Evolutionary conservation across 2,329 filamentous ascomycete species (phyloP).

Genomic region (Phaeoacremonium minimum): DNA sequence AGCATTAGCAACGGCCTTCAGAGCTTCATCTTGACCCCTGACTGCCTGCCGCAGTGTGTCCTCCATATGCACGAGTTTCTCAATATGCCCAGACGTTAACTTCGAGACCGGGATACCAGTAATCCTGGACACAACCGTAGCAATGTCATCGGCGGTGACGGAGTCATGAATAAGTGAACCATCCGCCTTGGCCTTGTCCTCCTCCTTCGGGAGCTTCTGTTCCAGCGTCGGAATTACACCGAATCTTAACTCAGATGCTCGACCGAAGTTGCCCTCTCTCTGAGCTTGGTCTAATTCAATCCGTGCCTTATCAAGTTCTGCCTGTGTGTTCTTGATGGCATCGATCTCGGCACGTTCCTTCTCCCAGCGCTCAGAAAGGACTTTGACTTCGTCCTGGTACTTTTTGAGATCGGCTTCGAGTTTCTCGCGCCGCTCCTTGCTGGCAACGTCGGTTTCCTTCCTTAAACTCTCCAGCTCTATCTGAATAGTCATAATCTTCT

Average conservation of each 20-base stretch:
- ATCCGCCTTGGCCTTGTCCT: slow-evolving; percentile 34
- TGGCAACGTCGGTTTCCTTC: slow-evolving; percentile 89
- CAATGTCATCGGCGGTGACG: slow-evolving; percentile 94
- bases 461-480: slow-evolving; percentile 93
- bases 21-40: slow-evolving; percentile 89
- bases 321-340: slow-evolving; percentile 79
- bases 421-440: slow-evolving; percentile 81
- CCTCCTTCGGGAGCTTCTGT: slow-evolving; percentile 73
- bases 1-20: slow-evolving; percentile 86
- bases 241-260: slow-evolving; percentile 88
- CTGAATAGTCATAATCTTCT: slow-evolving; percentile 95
- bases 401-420: slow-evolving; percentile 72
- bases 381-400: slow-evolving; percentile 72
- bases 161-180: slow-evolving; percentile 80
- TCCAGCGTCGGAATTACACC: slow-evolving; percentile 80
- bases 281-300: slow-evolving; percentile 86
- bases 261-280: slow-evolving; percentile 80
- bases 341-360: slow-evolving; percentile 84
- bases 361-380: slow-evolving; percentile 81
- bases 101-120: slow-evolving; percentile 93
- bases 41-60: slow-evolving; percentile 79
- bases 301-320: slow-evolving; percentile 80
- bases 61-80: slow-evolving; percentile 95
- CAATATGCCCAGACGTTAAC: slow-evolving; percentile 86
- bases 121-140: slow-evolving; percentile 80